phyloP scores from a whole-genome alignment of 2,329 filamentous ascomycete species.

The Sclerotinia nivalis region DNA sequence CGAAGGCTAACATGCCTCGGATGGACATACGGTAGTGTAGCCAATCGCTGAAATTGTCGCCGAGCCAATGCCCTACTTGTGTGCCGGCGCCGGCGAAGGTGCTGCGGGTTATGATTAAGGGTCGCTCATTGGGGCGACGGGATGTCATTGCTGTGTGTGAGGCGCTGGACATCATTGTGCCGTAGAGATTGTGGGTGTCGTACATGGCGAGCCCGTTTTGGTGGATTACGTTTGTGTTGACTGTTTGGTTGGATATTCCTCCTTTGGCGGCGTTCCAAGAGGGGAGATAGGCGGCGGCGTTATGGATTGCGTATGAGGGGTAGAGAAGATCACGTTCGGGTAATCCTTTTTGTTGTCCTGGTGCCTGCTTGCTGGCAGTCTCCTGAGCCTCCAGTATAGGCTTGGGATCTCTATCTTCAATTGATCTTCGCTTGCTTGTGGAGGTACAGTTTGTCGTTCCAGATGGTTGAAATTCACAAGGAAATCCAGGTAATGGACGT shows the following conservation, averaged over 20 bases:
- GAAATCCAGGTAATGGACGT: conserved; percentile 67
- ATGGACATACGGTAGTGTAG: conserved; percentile 60
- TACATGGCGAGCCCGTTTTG: conserved; percentile 67
- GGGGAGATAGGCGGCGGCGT: conserved; percentile 54
- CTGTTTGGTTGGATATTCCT: conserved; percentile 57
- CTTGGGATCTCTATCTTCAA: conserved; percentile 5
- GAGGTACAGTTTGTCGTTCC: conserved; percentile 43
- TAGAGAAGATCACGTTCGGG: conserved; percentile 63
- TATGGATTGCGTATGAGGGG: conserved; percentile 66
- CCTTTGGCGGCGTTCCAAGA: conserved; percentile 48
- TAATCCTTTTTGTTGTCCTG: conserved; percentile 55
- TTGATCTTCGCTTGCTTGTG: conserved; percentile 29
- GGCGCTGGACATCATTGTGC: conserved; percentile 70
- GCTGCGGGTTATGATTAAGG: conserved; percentile 72
- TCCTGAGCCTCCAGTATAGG: not conserved
- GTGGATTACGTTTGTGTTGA: conserved; percentile 68
- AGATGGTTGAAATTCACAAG: conserved; percentile 64
- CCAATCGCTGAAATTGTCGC: conserved; percentile 61
- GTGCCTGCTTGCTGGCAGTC: conserved; percentile 26
- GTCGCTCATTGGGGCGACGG: conserved; percentile 63
- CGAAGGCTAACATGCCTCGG: conserved; percentile 59
- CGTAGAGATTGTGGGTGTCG: conserved; percentile 77
- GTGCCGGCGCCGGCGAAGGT: conserved; percentile 72
- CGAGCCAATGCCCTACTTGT: conserved; percentile 63
- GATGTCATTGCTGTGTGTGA: conserved; percentile 66